phyloP scores from a whole-genome alignment of 208 protist genomes.

The Trypanosoma boissoni region DNA sequence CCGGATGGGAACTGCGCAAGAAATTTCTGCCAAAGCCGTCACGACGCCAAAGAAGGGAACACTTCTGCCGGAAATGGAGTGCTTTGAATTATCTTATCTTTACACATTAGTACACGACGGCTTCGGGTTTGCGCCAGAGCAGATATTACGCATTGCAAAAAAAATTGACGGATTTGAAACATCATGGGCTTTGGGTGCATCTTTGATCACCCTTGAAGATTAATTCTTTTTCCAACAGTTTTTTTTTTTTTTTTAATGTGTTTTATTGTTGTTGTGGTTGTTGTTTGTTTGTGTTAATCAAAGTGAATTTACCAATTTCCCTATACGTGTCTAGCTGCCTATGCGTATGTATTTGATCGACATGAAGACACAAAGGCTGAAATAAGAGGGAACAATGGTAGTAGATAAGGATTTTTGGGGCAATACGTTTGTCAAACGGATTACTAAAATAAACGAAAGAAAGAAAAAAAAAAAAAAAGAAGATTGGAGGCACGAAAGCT shows the following conservation, averaged over 20 bases:
- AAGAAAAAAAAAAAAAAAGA: constrained; percentile 7
- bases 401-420: too few species aligned
- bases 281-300: too few species aligned
- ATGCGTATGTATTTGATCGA: too few species aligned
- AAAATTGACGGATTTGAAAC: constrained; percentile 80
- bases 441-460: too few species aligned
- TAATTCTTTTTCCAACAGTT: neutral
- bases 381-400: too few species aligned
- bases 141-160: constrained; percentile 66
- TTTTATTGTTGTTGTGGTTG: neutral
- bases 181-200: constrained; percentile 77
- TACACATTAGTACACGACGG: constrained; percentile 64
- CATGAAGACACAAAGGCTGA: too few species aligned
- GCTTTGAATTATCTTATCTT: constrained; percentile 74
- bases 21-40: constrained; percentile 17
- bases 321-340: too few species aligned
- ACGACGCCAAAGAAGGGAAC: constrained; percentile 12
- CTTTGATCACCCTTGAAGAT: constrained; percentile 33
- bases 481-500: neutral
- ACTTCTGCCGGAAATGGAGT: constrained; percentile 54
- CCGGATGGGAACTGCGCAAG: constrained; percentile 22
- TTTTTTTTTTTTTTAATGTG: constrained; percentile 11
- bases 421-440: too few species aligned
- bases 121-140: constrained; percentile 49
- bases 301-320: too few species aligned